Percentiles rank a stretch among this genome's conserved stretches.
Evolutionary conservation across 768 basidiomycete species (phyloP).

Genomic region (Leucosporidium scottii): DNA sequence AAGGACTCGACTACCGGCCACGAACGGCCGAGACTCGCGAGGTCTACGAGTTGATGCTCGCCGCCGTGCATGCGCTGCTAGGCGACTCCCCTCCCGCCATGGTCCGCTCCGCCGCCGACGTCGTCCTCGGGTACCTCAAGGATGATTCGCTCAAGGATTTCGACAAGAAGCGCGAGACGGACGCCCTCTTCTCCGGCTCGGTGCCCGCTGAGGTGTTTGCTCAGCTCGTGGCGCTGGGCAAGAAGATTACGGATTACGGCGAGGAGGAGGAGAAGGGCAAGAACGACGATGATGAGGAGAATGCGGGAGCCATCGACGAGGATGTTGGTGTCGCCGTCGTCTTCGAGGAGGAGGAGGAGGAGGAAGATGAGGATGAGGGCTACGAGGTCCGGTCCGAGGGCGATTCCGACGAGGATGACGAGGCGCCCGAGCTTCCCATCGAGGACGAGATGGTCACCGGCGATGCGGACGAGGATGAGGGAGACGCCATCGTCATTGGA

Average conservation of each 20-base stretch:
- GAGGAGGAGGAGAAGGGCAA: slow-evolving; percentile 61
- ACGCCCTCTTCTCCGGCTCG: slow-evolving; percentile 61
- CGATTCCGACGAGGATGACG: slow-evolving; percentile 48
- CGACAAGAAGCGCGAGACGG: slow-evolving; percentile 92
- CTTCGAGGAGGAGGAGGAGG: slow-evolving; percentile 94
- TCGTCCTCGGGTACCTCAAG: slow-evolving; percentile 78
- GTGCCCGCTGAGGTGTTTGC: slow-evolving; percentile 68
- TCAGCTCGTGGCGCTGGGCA: slow-evolving; percentile 72
- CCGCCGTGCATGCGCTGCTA: slow-evolving; percentile 65
- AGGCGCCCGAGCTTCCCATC: slow-evolving; percentile 43
- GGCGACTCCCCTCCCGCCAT: slow-evolving; percentile 96
- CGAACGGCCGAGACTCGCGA: slow-evolving; percentile 89
- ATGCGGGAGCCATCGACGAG: slow-evolving; percentile 84
- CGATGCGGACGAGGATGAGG: slow-evolving; percentile 43
- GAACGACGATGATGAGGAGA: slow-evolving; percentile 61
- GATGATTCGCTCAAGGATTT: slow-evolving; percentile 79
- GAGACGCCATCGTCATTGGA: slow-evolving; percentile 67
- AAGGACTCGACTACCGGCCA: slow-evolving; percentile 86
- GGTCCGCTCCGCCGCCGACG: slow-evolving; percentile 90
- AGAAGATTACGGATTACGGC: slow-evolving; percentile 94
- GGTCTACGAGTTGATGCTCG: slow-evolving; percentile 84
- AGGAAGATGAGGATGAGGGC: slow-evolving; percentile 74
- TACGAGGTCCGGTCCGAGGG: slow-evolving; percentile 73
- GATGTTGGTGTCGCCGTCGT: slow-evolving; percentile 96
- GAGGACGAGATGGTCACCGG: slow-evolving; percentile 41